Conservation (phyloP, 2,329 filamentous ascomycete genomes). For the Ophiocordyceps camponoti-rufipedis region DNA sequence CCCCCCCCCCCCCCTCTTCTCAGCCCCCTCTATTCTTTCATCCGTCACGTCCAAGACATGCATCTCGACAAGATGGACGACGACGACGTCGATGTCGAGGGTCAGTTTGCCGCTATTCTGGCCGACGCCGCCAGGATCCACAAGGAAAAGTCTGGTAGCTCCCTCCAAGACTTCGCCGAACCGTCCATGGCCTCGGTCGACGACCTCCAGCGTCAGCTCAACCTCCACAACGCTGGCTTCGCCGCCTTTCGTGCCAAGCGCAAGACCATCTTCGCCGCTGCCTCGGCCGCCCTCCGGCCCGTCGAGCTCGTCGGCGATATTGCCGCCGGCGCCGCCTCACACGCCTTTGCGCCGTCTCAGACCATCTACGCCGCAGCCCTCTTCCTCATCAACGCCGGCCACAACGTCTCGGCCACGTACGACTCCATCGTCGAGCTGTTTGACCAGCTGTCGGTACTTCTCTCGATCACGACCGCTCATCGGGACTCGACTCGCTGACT, state of each 20-base stretch:
- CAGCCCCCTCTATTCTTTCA: not conserved
- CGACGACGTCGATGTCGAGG: conserved; percentile 1
- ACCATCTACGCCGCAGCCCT: conserved; percentile 23
- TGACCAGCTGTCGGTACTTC: conserved; percentile 16
- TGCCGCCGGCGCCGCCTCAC: conserved; percentile 15
- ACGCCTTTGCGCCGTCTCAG: conserved; percentile 21
- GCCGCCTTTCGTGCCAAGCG: conserved; percentile 16
- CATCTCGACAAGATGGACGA: not conserved
- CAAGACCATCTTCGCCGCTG: conserved; percentile 14
- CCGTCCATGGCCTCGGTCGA: conserved; percentile 15
- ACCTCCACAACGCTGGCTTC: conserved; percentile 17
- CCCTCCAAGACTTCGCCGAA: conserved; percentile 13
- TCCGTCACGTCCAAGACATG: not conserved
- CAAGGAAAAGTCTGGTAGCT: conserved; percentile 10
- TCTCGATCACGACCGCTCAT: not conserved
- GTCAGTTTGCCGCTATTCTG: conserved; percentile 12
- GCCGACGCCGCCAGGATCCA: conserved; percentile 16
- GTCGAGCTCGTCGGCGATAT: conserved; percentile 21
- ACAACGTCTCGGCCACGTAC: conserved; percentile 24
- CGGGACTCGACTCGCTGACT: too few species aligned
- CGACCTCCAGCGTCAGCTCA: conserved; percentile 14
- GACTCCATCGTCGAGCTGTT: conserved; percentile 26
- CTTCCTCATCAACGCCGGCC: conserved; percentile 23
- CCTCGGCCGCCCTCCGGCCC: conserved; percentile 15
- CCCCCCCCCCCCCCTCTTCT: not conserved